Evolutionary conservation across 2,329 filamentous ascomycete genomes (phyloP).

Genomic region (Phialophora expanda): DNA sequence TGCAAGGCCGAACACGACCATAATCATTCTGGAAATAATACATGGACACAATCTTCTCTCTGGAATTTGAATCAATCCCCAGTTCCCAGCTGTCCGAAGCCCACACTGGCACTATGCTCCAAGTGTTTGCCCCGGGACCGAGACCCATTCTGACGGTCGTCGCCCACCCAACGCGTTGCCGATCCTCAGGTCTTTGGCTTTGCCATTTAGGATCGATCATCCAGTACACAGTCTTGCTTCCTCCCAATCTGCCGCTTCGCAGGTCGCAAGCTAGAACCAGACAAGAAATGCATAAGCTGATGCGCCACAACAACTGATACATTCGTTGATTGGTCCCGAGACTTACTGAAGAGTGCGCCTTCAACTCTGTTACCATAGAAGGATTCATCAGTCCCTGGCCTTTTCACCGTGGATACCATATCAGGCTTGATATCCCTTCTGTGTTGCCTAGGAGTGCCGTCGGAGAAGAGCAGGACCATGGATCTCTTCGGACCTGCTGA

Average conservation of each 20-base stretch:
- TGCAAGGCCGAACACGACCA: not conserved
- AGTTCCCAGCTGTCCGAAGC: slow-evolving; percentile 1
- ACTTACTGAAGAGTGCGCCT: slow-evolving; percentile 1
- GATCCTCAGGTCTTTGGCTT: not conserved
- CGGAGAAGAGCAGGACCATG: not conserved
- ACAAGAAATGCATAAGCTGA: not conserved
- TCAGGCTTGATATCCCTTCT: slow-evolving; percentile 1
- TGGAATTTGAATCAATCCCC: not conserved
- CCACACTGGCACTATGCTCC: slow-evolving; percentile 1
- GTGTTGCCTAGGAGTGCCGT: slow-evolving; percentile 3
- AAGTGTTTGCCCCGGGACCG: not conserved
- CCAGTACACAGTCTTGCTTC: slow-evolving; percentile 5
- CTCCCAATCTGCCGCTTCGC: slow-evolving; percentile 1
- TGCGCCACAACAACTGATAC: not conserved
- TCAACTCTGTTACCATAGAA: slow-evolving; percentile 1
- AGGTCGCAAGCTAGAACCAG: not conserved
- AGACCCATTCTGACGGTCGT: not conserved
- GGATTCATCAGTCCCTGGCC: not conserved
- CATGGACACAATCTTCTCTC: not conserved
- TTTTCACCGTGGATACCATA: not conserved
- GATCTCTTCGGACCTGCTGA: not conserved
- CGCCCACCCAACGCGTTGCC: not conserved
- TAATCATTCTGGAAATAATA: slow-evolving; percentile 8
- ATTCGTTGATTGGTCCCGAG: not conserved
- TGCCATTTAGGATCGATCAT: slow-evolving; percentile 4